Evolutionary conservation across 352 stramenopile species (phyloP), one percentile per base, ranked within the genome.

Genomic region (Phytophthora tentaculata): DNA sequence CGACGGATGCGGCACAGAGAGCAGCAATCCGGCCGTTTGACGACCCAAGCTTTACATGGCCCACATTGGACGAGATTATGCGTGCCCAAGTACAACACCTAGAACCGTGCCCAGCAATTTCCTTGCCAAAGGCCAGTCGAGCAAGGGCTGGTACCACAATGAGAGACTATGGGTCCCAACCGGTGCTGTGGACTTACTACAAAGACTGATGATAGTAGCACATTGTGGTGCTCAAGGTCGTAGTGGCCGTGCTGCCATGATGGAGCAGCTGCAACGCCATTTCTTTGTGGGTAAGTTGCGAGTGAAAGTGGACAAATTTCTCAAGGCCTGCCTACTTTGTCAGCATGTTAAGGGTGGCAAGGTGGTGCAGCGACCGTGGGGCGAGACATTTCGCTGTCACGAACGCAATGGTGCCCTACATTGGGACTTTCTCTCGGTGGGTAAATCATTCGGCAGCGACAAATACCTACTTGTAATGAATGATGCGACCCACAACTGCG

Each of bases 381-480:
- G 23, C 22, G 53, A 69, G 22, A 53, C 37, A 24, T 56, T 62
- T 35, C 37, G 48, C 2, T 69, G 61, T 19, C 35, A 35, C 7
- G 57, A 64, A 14, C 23, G 58, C 12, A 84, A 84, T 45, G 59
- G 65, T 48, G 62, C 49, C 19, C 28, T 81, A 2, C 73, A 81
- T 10, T 80, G 67, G 44, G 76, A 80, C 24, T 84, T 53, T n/a
- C 8, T 78, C 1, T 51, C 61, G n/a, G 29, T 80, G 19, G 69
- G 73, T n/a, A n/a, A n/a, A n/a, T 56, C 63, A 39, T 78, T 49
- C 19, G 56, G 49, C 8, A 14, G 2, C 4, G 44, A 28, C 17
- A 61, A 66, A 23, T 72, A 77, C 22, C 29, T 76, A 2, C 55
- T 81, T 2, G 52, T 74, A 7, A 19, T 79, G 14, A 79, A 81